Base-by-base conservation (phyloP, 495 filamentous ascomycete species). In the Geopyxis carbonaria region DNA sequence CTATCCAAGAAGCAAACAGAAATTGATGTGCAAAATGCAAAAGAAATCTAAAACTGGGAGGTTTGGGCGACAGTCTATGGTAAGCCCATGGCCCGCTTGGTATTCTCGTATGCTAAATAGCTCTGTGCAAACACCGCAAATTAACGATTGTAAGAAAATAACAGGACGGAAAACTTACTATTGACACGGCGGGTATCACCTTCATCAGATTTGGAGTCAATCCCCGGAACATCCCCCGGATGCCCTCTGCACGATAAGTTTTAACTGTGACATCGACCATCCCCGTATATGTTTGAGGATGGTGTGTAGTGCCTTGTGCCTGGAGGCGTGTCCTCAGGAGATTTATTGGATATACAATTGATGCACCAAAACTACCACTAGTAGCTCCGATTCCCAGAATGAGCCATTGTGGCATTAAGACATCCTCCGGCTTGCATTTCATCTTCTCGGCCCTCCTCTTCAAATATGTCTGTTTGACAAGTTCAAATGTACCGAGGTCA, bases 151-250 rank as follows among this genome's bases (percentile, higher is more conserved):
- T n/a, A n/a, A n/a, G n/a, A n/a, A n/a, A n/a, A n/a, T n/a, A n/a
- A n/a, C n/a, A n/a, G n/a, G n/a, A n/a, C n/a, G n/a, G n/a, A n/a
- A n/a, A 31, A 43, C 45, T 48, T 45, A 56, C 85, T 59, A 99
- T 99, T 43, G 81, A 91, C 18, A 99, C 81, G 32, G 89, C 87
- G 0, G 89, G 89, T 6, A 87, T 84, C 23, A 99, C 89, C 61
- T 99, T 99, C 49, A 95, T 67, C 14, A 99, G 68, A 51, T 95
- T 99, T 19, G 89, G 89, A 20, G 87, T 93, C 43, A 94, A 64
- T 2, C 89, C 89, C 57, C 89, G 93, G 66, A 92, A 99, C 39
- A 99, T 65, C 0, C 89, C 91, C 34, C 78, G 67, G 16, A 80
- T 45, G 1, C 89, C 91, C 60, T 99, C 89, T 39, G 80, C 70